Evolutionary conservation across 352 stramenopile genomes (phyloP), one percentile per base, ranked within the genome.

Genomic region (Pythium sukuiense): DNA sequence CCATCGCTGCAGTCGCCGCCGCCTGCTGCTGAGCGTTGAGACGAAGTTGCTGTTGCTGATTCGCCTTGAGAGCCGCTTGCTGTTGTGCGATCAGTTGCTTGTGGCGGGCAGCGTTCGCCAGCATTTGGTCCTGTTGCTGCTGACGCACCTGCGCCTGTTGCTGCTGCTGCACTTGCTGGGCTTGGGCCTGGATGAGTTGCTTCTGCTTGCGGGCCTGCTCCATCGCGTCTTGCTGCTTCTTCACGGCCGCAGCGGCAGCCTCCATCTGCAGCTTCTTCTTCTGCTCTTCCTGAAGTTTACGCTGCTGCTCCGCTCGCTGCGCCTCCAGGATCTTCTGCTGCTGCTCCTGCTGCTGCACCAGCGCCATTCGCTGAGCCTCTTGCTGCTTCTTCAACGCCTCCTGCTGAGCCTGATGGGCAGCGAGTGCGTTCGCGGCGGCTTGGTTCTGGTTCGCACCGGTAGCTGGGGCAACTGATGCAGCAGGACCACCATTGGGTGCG

Each of bases 291-390:
- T 88, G 68, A 6, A 86, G 52, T 46, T 90, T 89, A 46, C 81
- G 81, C 56, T 92, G 78, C 2, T 85, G 77, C 26, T 89, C 83
- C 0, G 74, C 77, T 39, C 89, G 80, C 46, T 90, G 77, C 13
- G 89, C 76, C 55, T 89, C 78, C 61, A 88, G 76, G 65, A 90
- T 53, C 37, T 89, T 89, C n/a, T 83, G 77, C 39, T 93, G 81
- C 37, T 92, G 78, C 43, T 92, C 81, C 46, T 90, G 77, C 20
- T 41, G 35, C 35, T 41, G 35, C 7, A 90, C 50, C 35, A 88
- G 73, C 0, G 71, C 71, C 3, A 88, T 59, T 20, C 81, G 76
- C 46, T 90, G 78, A 5, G 82, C 72, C 56, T 92, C 83, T 41
- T 92, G 81, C 24, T 80, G 73, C 49, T 90, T 90, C 76, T 90